Evolutionary conservation across 108 stramenopile genomes (phyloP).

Genomic region (Nitzschia inconspicua): DNA sequence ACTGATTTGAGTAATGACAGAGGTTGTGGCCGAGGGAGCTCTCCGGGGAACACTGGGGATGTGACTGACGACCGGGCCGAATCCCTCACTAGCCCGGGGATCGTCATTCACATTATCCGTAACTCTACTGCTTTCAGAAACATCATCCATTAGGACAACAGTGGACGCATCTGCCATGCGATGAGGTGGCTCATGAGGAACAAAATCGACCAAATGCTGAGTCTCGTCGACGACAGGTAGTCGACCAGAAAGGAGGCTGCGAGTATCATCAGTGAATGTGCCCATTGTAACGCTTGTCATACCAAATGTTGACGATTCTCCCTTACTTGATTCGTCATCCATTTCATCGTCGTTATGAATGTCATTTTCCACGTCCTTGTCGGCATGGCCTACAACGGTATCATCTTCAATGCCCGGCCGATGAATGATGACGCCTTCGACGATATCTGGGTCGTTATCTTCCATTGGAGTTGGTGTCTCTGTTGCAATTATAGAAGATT

Average conservation of each 20-base stretch:
- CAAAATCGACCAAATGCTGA: constrained; percentile 23
- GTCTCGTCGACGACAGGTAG: constrained; percentile 19
- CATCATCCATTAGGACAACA: constrained; percentile 3
- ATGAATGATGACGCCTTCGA: background rate
- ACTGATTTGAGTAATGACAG: constrained; percentile 16
- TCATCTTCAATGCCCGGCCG: constrained; percentile 23
- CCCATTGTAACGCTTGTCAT: background rate
- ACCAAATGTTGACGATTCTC: background rate
- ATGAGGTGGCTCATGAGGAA: background rate
- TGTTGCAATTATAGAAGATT: background rate
- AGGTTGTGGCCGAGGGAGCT: constrained; percentile 3
- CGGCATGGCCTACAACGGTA: constrained; percentile 18
- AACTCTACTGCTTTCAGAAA: constrained; percentile 1
- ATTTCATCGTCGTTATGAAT: constrained; percentile 29
- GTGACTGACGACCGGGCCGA: constrained; percentile 41
- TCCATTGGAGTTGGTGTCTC: background rate
- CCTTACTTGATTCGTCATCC: constrained; percentile 26
- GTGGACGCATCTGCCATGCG: constrained; percentile 6
- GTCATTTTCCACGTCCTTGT: constrained; percentile 26
- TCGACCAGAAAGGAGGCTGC: constrained; percentile 9
- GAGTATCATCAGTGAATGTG: constrained; percentile 14
- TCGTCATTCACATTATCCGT: constrained; percentile 32
- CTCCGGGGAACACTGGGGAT: constrained; percentile 6
- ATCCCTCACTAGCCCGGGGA: constrained; percentile 10
- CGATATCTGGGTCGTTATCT: background rate